These are phyloP conservation scores for Colletotrichum sp. DNA, from an alignment of 2,329 filamentous ascomycete genomes.

Conservation along the genomic window DNA sequence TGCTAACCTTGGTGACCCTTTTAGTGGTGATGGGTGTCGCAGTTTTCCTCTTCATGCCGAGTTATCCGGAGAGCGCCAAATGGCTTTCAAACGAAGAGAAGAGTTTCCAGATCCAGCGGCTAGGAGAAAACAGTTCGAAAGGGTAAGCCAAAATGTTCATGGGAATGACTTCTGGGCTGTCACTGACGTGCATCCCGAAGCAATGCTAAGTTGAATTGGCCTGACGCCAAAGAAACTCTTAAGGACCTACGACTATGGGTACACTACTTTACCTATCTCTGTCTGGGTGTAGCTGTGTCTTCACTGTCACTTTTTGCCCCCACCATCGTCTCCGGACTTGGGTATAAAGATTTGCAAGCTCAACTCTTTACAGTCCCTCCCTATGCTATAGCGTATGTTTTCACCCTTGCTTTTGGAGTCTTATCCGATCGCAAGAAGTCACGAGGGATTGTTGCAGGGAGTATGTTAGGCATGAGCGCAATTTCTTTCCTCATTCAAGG, in stretches of 20 bases:
- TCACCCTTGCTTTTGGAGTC: background rate
- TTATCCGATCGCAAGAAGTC: background rate
- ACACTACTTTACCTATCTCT: background rate
- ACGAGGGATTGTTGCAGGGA: background rate
- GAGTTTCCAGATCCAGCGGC: background rate
- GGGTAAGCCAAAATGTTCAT: background rate
- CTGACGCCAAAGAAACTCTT: background rate
- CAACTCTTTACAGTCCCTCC: background rate
- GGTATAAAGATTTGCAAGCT: background rate
- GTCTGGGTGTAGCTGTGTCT: background rate
- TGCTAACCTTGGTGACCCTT: background rate
- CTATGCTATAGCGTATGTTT: background rate
- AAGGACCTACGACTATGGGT: background rate
- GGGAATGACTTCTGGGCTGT: background rate
- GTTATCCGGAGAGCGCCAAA: background rate
- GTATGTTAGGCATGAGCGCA: background rate
- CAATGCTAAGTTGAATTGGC: background rate
- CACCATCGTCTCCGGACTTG: background rate
- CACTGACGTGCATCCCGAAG: background rate
- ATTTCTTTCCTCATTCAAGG: background rate
- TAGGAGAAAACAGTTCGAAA: background rate
- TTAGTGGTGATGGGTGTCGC: background rate
- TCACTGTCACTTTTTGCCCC: background rate
- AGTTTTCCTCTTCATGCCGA: background rate
- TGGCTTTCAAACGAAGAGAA: background rate